Evolutionary conservation across 805 yeast species (phyloP).

Genomic region (Zygosaccharomyces siamensis): DNA sequence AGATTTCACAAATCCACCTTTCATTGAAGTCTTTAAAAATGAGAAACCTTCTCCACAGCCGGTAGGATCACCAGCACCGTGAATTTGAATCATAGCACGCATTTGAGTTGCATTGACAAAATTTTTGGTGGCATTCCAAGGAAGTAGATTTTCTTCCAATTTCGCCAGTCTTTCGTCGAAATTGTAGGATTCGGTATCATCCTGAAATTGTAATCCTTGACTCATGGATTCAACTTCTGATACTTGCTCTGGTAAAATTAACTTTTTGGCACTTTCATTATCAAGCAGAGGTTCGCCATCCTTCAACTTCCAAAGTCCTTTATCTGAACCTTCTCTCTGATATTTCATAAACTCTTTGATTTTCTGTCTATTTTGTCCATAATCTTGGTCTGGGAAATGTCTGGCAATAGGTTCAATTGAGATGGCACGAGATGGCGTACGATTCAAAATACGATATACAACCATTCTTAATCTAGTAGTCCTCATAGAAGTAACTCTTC

Average conservation of each 20-base stretch:
- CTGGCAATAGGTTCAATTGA: slow-evolving; percentile 81
- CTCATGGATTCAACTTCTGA: slow-evolving; percentile 87
- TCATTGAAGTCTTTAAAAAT: slow-evolving; percentile 86
- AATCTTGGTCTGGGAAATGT: slow-evolving; percentile 96
- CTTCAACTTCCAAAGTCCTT: slow-evolving; percentile 90
- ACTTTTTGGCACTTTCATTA: slow-evolving; percentile 69
- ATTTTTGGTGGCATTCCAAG: slow-evolving; percentile 92
- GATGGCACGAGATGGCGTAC: slow-evolving; percentile 65
- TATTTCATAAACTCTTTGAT: slow-evolving; percentile 97
- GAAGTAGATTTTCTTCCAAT: slow-evolving; percentile 79
- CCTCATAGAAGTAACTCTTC: slow-evolving; percentile 89
- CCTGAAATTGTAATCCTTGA: slow-evolving; percentile 82
- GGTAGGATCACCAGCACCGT: slow-evolving; percentile 93
- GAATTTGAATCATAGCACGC: slow-evolving; percentile 91
- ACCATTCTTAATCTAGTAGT: slow-evolving; percentile 91
- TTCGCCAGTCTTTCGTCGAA: slow-evolving; percentile 49
- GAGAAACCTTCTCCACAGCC: slow-evolving; percentile 88
- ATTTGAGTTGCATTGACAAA: slow-evolving; percentile 93
- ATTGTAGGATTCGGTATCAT: slow-evolving; percentile 64
- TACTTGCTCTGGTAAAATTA: slow-evolving; percentile 90
- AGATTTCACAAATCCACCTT: slow-evolving; percentile 71
- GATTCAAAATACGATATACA: slow-evolving; percentile 80
- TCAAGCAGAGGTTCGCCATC: slow-evolving; percentile 59
- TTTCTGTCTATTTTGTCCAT: slow-evolving; percentile 94
- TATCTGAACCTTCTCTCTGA: slow-evolving; percentile 89